A percentile compares a stretch with the other conserved stretches of the same genome.
Evolutionary conservation across 2,329 filamentous ascomycete species (phyloP).

Genomic region (Exophiala phaeomuriformis): DNA sequence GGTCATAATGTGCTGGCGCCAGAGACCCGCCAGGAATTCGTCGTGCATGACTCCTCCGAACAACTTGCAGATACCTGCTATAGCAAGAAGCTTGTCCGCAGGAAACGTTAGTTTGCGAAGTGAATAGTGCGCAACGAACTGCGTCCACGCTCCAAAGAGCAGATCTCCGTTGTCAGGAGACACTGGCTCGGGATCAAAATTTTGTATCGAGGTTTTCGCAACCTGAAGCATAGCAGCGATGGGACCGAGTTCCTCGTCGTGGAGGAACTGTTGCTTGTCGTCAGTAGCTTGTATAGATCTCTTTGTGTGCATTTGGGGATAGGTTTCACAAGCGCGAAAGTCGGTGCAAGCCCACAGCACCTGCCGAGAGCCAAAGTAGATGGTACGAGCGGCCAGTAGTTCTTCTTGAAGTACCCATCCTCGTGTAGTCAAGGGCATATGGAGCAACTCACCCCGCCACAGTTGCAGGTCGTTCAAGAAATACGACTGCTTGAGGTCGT

Average conservation of each 20-base stretch:
- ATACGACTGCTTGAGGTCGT: constrained; percentile 3
- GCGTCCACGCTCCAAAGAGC: constrained; percentile 10
- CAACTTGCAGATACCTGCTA: constrained; percentile 17
- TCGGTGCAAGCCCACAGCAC: constrained; percentile 36
- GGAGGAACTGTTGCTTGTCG: constrained; percentile 4
- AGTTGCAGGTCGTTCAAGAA: constrained; percentile 15
- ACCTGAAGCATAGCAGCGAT: constrained; percentile 7
- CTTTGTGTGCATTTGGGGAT: constrained; percentile 8
- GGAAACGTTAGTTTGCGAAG: constrained; percentile 15
- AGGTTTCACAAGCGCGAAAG: constrained; percentile 14
- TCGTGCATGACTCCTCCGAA: constrained; percentile 9
- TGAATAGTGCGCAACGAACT: constrained; percentile 14
- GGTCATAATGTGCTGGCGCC: constrained; percentile 6
- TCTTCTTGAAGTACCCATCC: constrained; percentile 40
- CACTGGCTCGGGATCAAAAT: background rate
- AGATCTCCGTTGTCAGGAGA: background rate
- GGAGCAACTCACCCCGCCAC: constrained; percentile 12
- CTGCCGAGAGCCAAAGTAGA: constrained; percentile 35
- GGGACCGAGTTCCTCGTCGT: constrained; percentile 8
- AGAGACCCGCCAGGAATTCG: constrained; percentile 11
- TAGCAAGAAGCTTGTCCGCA: constrained; percentile 19
- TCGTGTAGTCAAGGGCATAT: constrained; percentile 30
- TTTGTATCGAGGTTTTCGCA: background rate
- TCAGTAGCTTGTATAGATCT: background rate
- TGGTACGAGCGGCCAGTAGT: constrained; percentile 33